Percentiles rank a stretch among this genome's conserved stretches.
Conservation (phyloP, 2,329 filamentous ascomycete genomes). For the Colletotrichum musae region DNA sequence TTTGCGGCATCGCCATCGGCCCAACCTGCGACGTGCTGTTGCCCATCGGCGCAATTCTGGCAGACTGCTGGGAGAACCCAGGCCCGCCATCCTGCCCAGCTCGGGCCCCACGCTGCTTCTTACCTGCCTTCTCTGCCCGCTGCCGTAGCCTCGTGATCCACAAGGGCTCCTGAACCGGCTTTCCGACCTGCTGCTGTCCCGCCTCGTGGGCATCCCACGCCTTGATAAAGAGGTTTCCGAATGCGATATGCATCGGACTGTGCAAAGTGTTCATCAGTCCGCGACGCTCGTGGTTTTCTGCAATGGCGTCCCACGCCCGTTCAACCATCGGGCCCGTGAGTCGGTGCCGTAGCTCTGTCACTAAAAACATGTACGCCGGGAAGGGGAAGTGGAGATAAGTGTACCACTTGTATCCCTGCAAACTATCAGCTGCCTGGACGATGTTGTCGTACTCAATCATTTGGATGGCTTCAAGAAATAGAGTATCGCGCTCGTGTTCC, state of each 20-base stretch:
- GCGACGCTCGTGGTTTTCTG: slow-evolving; percentile 67
- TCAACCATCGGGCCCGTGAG: slow-evolving; percentile 70
- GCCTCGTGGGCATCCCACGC: slow-evolving; percentile 73
- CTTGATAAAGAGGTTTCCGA: slow-evolving; percentile 71
- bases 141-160: slow-evolving; percentile 66
- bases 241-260: slow-evolving; percentile 71
- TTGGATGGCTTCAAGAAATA: slow-evolving; percentile 68
- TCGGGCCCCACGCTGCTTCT: slow-evolving; percentile 41
- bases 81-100: slow-evolving; percentile 16
- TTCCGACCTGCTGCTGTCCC: slow-evolving; percentile 61
- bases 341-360: slow-evolving; percentile 68
- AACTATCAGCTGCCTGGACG: slow-evolving; percentile 64
- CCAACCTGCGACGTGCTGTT: slow-evolving; percentile 43
- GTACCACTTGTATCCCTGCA: slow-evolving; percentile 71
- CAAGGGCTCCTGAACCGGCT: slow-evolving; percentile 57
- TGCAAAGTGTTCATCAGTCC: slow-evolving; percentile 64
- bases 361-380: slow-evolving; percentile 73
- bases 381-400: slow-evolving; percentile 72
- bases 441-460: slow-evolving; percentile 73
- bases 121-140: slow-evolving; percentile 54
- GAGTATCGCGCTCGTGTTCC: slow-evolving; percentile 63
- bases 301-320: slow-evolving; percentile 71
- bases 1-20: slow-evolving; percentile 44
- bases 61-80: slow-evolving; percentile 40
- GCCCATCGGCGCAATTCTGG: slow-evolving; percentile 47